Evolutionary conservation across 1,139 yeast genomes (phyloP).

Genomic region (Candida frijolesensis): DNA sequence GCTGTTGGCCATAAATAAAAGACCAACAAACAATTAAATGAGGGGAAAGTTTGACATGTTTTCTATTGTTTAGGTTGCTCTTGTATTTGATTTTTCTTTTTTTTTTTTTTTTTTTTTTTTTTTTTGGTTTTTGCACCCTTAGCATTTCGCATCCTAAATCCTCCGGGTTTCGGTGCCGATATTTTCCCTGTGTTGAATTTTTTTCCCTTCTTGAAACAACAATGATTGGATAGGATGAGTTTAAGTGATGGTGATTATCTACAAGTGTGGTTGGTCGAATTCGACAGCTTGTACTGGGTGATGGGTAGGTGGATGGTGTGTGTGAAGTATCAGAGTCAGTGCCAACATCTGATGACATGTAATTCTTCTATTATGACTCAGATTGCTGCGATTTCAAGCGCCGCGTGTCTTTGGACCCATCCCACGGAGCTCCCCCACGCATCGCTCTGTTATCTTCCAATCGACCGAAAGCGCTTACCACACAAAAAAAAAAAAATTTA

Average conservation of each 20-base stretch:
- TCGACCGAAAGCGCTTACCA: neutral
- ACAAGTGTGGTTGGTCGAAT: too few relatives aligned
- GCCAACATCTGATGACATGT: too few relatives aligned
- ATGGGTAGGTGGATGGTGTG: too few relatives aligned
- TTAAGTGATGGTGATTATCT: too few relatives aligned
- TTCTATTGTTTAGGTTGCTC: neutral
- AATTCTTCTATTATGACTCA: too few relatives aligned
- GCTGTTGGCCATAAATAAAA: too few relatives aligned
- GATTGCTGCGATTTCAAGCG: too few relatives aligned
- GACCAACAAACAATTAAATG: neutral
- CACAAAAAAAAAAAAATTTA: neutral
- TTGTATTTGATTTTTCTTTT: neutral
- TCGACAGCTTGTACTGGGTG: too few relatives aligned
- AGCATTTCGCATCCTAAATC: neutral
- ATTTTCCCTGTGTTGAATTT: neutral
- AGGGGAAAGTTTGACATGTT: neutral
- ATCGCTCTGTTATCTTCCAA: slow-evolving; percentile 1
- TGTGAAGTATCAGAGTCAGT: too few relatives aligned
- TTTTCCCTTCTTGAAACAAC: neutral
- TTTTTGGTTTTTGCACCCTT: neutral
- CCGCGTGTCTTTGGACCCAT: neutral
- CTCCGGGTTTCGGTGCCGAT: neutral
- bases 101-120: too few relatives aligned
- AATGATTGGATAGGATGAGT: too few relatives aligned
- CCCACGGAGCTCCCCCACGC: neutral